Percentiles rank a stretch among this genome's conserved stretches.
Evolutionary conservation across 75 land plant species (phyloP).

Genomic region (Adiantum capillusveneris): DNA sequence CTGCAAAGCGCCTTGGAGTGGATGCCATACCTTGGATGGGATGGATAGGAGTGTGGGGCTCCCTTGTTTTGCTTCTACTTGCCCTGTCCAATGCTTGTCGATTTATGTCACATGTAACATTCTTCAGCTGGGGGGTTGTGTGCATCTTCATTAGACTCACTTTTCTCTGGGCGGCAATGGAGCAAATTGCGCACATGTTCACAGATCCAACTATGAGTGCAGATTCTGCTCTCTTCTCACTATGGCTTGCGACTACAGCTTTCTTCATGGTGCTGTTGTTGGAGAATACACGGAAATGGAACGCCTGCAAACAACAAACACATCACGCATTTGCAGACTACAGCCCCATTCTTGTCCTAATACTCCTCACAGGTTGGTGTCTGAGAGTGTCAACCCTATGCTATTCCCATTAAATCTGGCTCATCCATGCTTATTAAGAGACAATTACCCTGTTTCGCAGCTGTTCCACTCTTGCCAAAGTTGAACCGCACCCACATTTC

Average conservation of each 20-base stretch:
- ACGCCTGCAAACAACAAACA: background rate
- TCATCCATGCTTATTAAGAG: background rate
- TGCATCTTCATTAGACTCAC: constrained; percentile 12
- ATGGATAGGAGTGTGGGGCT: constrained; percentile 20
- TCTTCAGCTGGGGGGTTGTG: constrained; percentile 24
- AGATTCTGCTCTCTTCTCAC: constrained; percentile 19
- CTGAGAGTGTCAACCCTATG: too few species aligned
- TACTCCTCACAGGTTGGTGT: constrained; percentile 20
- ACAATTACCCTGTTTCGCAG: constrained; percentile 5
- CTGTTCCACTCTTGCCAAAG: constrained; percentile 10
- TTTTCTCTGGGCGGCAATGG: constrained; percentile 17
- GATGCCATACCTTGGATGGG: constrained; percentile 28
- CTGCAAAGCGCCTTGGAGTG: constrained; percentile 14
- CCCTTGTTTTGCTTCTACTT: constrained; percentile 14
- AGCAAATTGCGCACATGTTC: constrained; percentile 14
- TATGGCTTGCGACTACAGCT: constrained; percentile 24
- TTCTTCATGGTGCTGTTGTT: constrained; percentile 10
- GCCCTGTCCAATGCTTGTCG: constrained; percentile 16
- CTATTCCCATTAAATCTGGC: too few species aligned
- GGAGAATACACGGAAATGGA: background rate
- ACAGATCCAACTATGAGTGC: background rate
- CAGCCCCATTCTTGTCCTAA: constrained; percentile 8
- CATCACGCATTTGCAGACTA: constrained; percentile 11
- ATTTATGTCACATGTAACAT: constrained; percentile 9
- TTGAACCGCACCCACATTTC: constrained; percentile 10